A percentile compares a stretch with the other conserved stretches of the same genome.
Conservation (phyloP, 2,329 filamentous ascomycete species). For the Aspergillus aculeatus region DNA sequence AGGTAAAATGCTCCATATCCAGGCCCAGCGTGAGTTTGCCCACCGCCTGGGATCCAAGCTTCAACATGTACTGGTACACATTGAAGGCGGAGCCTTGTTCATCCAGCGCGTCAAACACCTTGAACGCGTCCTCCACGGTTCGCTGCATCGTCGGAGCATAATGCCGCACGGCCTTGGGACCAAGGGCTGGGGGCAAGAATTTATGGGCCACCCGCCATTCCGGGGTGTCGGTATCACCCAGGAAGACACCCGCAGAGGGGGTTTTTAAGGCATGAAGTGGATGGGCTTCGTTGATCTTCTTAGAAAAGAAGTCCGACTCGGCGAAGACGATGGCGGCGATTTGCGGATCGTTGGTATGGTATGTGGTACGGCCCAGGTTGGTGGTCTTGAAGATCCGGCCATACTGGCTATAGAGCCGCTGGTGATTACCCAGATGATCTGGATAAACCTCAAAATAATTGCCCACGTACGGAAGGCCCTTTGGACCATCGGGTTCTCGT, state of each 20-base stretch:
- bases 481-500: conserved; percentile 26
- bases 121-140: conserved; percentile 53
- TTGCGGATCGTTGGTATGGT: conserved; percentile 53
- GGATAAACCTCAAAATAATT: conserved; percentile 58
- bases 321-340: conserved; percentile 49
- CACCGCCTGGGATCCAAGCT: conserved; percentile 46
- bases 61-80: conserved; percentile 52
- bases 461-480: conserved; percentile 43
- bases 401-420: conserved; percentile 54
- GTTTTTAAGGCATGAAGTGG: conserved; percentile 31
- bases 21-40: conserved; percentile 47
- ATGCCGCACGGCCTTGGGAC: conserved; percentile 60
- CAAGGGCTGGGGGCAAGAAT: conserved; percentile 59
- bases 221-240: conserved; percentile 34
- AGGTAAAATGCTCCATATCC: conserved; percentile 47
- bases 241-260: conserved; percentile 31
- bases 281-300: conserved; percentile 45
- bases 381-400: conserved; percentile 54
- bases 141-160: conserved; percentile 61
- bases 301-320: conserved; percentile 57
- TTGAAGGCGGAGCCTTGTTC: conserved; percentile 46
- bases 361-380: conserved; percentile 53
- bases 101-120: conserved; percentile 51
- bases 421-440: conserved; percentile 58
- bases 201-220: conserved; percentile 54